phyloP scores from a whole-genome alignment of 805 yeast genomes.

The Nakazawaea holstii region DNA sequence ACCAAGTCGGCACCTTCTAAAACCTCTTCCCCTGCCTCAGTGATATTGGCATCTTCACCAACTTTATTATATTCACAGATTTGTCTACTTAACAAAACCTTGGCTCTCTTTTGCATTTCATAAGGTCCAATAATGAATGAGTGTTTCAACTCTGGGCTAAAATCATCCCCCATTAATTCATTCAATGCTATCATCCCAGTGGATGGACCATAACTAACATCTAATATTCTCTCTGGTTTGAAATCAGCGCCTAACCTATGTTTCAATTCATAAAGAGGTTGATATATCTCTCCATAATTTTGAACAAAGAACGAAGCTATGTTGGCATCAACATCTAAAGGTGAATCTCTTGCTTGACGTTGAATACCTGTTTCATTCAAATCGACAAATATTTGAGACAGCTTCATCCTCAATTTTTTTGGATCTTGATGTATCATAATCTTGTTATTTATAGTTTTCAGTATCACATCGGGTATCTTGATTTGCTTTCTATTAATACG shows the following conservation, averaged over 20 bases:
- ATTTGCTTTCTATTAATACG: conserved; percentile 47
- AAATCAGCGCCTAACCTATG: conserved; percentile 51
- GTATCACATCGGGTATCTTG: conserved; percentile 48
- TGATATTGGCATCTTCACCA: conserved; percentile 16
- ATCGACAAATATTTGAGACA: conserved; percentile 29
- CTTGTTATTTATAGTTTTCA: conserved; percentile 57
- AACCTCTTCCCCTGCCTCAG: conserved; percentile 19
- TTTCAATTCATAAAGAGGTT: conserved; percentile 62
- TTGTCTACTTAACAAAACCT: conserved; percentile 68
- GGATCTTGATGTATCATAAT: conserved; percentile 60
- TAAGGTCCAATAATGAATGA: conserved; percentile 63
- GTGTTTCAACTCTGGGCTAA: conserved; percentile 58
- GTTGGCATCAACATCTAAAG: conserved; percentile 67
- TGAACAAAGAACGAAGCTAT: conserved; percentile 78
- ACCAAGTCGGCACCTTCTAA: conserved; percentile 12
- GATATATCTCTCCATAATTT: conserved; percentile 66
- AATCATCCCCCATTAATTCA: conserved; percentile 68
- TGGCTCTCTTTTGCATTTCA: conserved; percentile 79
- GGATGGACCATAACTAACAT: conserved; percentile 87
- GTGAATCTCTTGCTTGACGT: conserved; percentile 27
- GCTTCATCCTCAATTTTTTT: conserved; percentile 54
- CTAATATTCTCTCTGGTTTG: conserved; percentile 63
- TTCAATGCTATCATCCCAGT: conserved; percentile 87
- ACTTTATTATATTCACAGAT: conserved; percentile 36
- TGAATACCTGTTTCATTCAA: conserved; percentile 52